phyloP scores from a whole-genome alignment of 345 rosid species.

The Noccaea bulbosa region DNA sequence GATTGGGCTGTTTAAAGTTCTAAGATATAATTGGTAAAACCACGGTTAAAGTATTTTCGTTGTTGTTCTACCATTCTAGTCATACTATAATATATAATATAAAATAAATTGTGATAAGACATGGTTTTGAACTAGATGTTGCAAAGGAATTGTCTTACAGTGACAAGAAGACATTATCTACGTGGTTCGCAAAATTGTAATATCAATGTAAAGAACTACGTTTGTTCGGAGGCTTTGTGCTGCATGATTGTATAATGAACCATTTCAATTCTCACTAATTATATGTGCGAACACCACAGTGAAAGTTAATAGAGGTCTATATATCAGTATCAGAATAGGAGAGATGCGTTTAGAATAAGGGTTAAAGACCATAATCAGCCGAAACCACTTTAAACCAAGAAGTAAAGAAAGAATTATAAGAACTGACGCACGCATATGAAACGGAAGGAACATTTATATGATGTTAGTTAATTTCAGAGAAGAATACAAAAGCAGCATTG shows the following conservation, averaged over 20 bases:
- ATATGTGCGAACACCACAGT: background rate
- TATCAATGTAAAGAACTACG: conserved; percentile 39
- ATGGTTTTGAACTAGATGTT: conserved; percentile 33
- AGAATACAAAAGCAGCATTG: background rate
- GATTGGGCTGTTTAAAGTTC: conserved; percentile 16
- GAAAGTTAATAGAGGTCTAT: too few relatives aligned
- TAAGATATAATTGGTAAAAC: conserved; percentile 7
- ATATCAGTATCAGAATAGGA: too few relatives aligned
- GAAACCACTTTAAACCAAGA: background rate
- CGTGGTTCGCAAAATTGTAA: conserved; percentile 22
- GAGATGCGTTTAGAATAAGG: too few relatives aligned
- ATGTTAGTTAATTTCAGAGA: background rate
- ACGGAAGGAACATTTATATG: background rate
- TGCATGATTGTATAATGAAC: background rate
- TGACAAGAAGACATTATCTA: conserved; percentile 17
- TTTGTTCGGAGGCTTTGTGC: conserved; percentile 5
- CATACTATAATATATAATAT: conserved; percentile 18
- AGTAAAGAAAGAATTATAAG: too few relatives aligned
- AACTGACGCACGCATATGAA: background rate
- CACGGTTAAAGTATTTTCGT: conserved; percentile 33
- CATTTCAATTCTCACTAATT: background rate
- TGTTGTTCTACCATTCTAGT: conserved; percentile 32
- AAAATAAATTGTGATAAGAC: conserved; percentile 15
- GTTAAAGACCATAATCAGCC: too few relatives aligned
- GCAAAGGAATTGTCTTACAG: conserved; percentile 26